A percentile compares a stretch with the other conserved stretches of the same genome.
Conservation (phyloP, 805 yeast species). For the Yueomyces sinensis region DNA sequence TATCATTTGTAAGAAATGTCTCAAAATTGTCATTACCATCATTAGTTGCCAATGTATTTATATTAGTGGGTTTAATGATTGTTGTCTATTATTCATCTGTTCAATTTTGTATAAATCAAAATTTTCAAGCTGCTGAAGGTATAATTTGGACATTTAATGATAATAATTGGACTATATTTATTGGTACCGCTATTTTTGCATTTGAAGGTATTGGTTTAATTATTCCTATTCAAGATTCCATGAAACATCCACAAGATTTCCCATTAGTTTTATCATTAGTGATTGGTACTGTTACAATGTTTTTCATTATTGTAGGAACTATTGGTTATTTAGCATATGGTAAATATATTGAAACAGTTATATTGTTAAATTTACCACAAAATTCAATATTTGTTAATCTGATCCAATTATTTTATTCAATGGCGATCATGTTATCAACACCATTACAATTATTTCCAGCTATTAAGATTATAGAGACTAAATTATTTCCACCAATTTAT, state of each 20-base stretch:
- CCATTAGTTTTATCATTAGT: constrained; percentile 55
- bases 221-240: constrained; percentile 71
- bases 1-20: constrained; percentile 62
- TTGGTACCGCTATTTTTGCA: constrained; percentile 80
- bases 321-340: constrained; percentile 66
- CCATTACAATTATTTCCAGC: constrained; percentile 75
- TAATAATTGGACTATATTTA: constrained; percentile 52
- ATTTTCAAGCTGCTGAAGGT: constrained; percentile 36
- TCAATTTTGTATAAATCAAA: constrained; percentile 14
- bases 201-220: constrained; percentile 78
- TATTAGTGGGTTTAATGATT: constrained; percentile 50
- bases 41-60: constrained; percentile 55
- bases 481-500: constrained; percentile 30
- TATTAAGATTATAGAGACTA: constrained; percentile 54
- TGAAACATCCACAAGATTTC: constrained; percentile 62
- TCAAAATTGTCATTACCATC: constrained; percentile 63
- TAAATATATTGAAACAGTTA: constrained; percentile 46
- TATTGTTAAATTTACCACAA: constrained; percentile 62
- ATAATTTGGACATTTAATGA: constrained; percentile 39
- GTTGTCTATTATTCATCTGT: constrained; percentile 41
- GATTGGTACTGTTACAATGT: constrained; percentile 43
- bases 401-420: constrained; percentile 58
- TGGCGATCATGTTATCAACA: constrained; percentile 65
- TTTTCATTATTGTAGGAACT: constrained; percentile 52
- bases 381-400: constrained; percentile 42